Evolutionary conservation across 2,329 filamentous ascomycete species (phyloP).

Genomic region (Colletotrichum lindemuthianum): DNA sequence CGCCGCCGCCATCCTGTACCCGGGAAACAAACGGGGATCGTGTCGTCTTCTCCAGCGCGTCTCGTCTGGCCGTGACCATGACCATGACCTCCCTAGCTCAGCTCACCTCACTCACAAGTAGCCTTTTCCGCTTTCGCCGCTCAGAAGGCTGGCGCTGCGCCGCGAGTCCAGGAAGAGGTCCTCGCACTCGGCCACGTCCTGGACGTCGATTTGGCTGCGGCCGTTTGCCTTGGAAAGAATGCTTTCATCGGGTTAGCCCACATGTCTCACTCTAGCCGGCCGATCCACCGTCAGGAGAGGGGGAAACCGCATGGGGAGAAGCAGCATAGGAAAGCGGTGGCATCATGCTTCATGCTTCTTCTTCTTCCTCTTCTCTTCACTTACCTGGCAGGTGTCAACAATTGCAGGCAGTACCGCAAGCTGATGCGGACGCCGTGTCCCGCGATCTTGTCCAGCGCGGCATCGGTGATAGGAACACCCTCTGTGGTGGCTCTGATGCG

Average conservation of each 20-base stretch:
- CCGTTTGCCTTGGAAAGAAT: slow-evolving; percentile 90
- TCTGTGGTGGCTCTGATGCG: slow-evolving; percentile 85
- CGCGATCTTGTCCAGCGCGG: slow-evolving; percentile 86
- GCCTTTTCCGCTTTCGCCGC: slow-evolving; percentile 68
- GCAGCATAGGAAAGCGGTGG: slow-evolving; percentile 21
- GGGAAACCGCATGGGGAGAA: slow-evolving; percentile 16
- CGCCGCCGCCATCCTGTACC: slow-evolving; percentile 29
- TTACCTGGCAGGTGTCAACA: slow-evolving; percentile 85
- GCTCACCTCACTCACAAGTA: slow-evolving; percentile 65
- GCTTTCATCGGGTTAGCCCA: slow-evolving; percentile 55
- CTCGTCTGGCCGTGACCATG: slow-evolving; percentile 31
- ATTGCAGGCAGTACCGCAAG: slow-evolving; percentile 90
- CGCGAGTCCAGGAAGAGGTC: slow-evolving; percentile 86
- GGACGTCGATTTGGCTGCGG: slow-evolving; percentile 78
- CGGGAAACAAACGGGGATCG: slow-evolving; percentile 11
- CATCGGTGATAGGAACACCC: slow-evolving; percentile 79
- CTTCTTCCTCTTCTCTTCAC: slow-evolving; percentile 39
- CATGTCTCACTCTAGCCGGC: slow-evolving; percentile 43
- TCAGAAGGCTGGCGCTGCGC: slow-evolving; percentile 77
- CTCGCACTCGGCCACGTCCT: slow-evolving; percentile 83
- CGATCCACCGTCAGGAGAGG: slow-evolving; percentile 25
- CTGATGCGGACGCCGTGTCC: slow-evolving; percentile 90
- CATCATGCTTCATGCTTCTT: neutral
- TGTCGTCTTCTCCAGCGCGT: slow-evolving; percentile 12
- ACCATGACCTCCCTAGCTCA: slow-evolving; percentile 9